Conservation (phyloP, 1,284 basidiomycete genomes). For the Mrakiaceae sp. region DNA sequence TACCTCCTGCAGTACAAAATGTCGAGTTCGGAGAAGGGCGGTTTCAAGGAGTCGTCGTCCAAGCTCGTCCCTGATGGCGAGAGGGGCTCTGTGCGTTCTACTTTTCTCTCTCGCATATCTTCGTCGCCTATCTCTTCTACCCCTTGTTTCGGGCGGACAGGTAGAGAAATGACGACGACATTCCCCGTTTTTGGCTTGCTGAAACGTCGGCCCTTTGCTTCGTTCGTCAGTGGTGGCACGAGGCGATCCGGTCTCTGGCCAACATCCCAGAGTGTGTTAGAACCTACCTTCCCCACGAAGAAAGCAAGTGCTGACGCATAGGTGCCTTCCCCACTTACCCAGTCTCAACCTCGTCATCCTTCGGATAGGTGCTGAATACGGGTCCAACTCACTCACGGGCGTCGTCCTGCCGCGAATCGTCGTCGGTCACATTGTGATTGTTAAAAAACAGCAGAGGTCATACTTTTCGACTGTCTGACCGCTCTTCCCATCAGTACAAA, state of each 20-base stretch:
- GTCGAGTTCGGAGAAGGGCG: conserved; percentile 24
- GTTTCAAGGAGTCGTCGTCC: conserved; percentile 52
- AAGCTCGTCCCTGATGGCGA: conserved; percentile 56
- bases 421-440: not conserved
- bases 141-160: too few species aligned
- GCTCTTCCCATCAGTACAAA: conserved; percentile 54
- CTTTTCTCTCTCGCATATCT: not conserved
- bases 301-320: too few species aligned
- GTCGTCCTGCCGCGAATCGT: conserved; percentile 12
- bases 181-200: too few species aligned
- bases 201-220: not conserved
- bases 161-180: too few species aligned
- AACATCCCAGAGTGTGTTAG: not conserved
- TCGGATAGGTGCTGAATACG: conserved; percentile 15
- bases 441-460: not conserved
- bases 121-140: too few species aligned
- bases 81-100: conserved; percentile 43
- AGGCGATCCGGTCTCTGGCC: conserved; percentile 5
- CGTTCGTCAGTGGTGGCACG: conserved; percentile 6
- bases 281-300: too few species aligned
- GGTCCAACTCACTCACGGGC: conserved; percentile 3
- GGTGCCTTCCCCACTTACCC: not conserved
- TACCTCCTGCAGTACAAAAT: conserved; percentile 22
- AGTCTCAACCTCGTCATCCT: conserved; percentile 68
- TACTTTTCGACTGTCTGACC: not conserved